Percentiles rank a stretch among this genome's conserved stretches.
Evolutionary conservation across 306 rosid genomes (phyloP).

Genomic region (Quercus mongolica): DNA sequence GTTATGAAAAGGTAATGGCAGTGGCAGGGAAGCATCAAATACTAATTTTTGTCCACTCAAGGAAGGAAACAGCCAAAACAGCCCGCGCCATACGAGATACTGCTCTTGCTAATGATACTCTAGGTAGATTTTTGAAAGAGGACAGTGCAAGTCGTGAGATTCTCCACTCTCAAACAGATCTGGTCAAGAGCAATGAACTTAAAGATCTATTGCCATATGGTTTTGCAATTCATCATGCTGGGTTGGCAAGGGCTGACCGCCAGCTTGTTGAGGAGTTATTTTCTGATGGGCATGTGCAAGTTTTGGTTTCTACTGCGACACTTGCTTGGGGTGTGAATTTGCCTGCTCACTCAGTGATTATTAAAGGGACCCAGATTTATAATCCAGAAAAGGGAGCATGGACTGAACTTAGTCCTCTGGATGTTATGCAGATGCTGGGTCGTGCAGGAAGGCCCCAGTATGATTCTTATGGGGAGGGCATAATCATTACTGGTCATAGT

Average conservation of each 20-base stretch:
- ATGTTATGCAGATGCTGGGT: conserved; percentile 96
- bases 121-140: conserved; percentile 86
- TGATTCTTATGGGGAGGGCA: conserved; percentile 88
- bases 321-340: conserved; percentile 99
- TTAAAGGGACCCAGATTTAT: conserved; percentile 93
- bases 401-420: conserved; percentile 95
- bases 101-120: conserved; percentile 92
- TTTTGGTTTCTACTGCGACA: conserved; percentile 93
- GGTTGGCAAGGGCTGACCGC: conserved; percentile 86
- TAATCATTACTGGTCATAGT: conserved; percentile 84
- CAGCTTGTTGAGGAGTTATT: conserved; percentile 96
- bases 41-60: conserved; percentile 92
- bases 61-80: conserved; percentile 98
- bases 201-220: conserved; percentile 96
- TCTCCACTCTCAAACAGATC: conserved; percentile 90
- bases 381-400: conserved; percentile 96
- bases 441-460: conserved; percentile 97
- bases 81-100: conserved; percentile 96
- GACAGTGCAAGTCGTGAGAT: conserved; percentile 98
- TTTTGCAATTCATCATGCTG: conserved; percentile 97
- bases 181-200: conserved; percentile 90
- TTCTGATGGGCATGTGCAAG: conserved; percentile 94
- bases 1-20: conserved; percentile 89
- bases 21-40: conserved; percentile 97
- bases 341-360: conserved; percentile 89